Base-by-base conservation (phyloP, 768 basidiomycete species). In the Podaxis carcinomalis region DNA sequence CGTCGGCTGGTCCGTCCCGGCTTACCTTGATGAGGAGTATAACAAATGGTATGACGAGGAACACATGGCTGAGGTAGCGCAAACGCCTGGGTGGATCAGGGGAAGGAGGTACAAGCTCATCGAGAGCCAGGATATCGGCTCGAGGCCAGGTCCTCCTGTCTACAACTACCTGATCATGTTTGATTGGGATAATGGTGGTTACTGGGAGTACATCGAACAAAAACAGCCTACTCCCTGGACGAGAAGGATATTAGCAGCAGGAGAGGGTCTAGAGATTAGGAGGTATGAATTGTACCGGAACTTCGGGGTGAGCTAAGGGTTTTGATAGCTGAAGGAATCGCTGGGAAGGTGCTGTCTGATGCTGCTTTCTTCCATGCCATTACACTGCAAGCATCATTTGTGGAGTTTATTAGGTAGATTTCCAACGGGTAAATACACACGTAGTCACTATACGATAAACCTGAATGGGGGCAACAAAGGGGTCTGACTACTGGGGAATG, bases 51-150 rank as follows among this genome's bases (percentile, higher is more conserved):
- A 74, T 62, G 62, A 59, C 10, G 68, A 68, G 42, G 71, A 74
- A 47, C 73, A 75, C 58, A 63, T 72, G 21, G 56, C 28, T 9
- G 36, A 68, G 56, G 28, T 73, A 37, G 65, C 65, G 19, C 69
- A 70, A 44, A 68, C 70, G 5, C 69, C 70, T 25, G 74, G 75
- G n/a, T 76, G 72, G 63, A 61, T 71, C 27, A 64, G 73, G 28
- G 63, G 64, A 16, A 64, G 74, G 53, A 58, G 69, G n/a, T 75
- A 67, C 62, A 67, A 63, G 50, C 64, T 75, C 5, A 42, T 67
- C 16, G 62, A 57, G 59, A 56, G 47, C 21, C 56, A 23, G 50
- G 59, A 35, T 4, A 11, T 25, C 37, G 56, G n/a, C 9, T 23
- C n/a, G 28, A 37, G 13, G n/a, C 21, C 21, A 47, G 59, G 59